Conservation (phyloP, 2,329 filamentous ascomycete species). For the Cladosporium sp. region DNA sequence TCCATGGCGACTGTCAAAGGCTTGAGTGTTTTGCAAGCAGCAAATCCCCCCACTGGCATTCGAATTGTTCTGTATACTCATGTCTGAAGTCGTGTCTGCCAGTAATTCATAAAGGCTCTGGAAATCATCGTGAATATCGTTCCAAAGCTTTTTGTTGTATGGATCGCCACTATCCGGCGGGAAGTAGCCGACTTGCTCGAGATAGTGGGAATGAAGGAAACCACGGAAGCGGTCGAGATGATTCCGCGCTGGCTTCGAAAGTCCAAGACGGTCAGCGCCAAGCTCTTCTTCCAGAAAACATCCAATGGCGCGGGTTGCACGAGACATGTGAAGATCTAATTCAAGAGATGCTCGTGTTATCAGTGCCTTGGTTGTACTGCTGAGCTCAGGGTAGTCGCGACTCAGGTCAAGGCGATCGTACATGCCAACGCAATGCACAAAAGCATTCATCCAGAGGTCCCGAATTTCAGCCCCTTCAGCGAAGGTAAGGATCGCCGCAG, state of each 20-base stretch:
- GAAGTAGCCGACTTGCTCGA: constrained; percentile 65
- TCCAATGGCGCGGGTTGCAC: constrained; percentile 56
- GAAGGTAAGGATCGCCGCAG: constrained; percentile 63
- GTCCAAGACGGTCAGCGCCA: constrained; percentile 60
- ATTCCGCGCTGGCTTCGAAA: constrained; percentile 55
- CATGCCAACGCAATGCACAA: constrained; percentile 77
- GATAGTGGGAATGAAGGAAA: constrained; percentile 64
- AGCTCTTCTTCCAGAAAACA: constrained; percentile 69
- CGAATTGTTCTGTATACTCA: constrained; percentile 20
- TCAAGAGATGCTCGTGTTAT: constrained; percentile 60
- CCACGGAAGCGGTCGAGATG: constrained; percentile 71
- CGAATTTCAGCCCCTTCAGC: constrained; percentile 62
- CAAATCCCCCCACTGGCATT: constrained; percentile 63
- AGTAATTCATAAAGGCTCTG: constrained; percentile 66
- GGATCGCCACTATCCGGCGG: constrained; percentile 52
- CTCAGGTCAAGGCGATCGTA: constrained; percentile 54
- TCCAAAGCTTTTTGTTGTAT: constrained; percentile 57
- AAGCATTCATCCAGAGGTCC: constrained; percentile 68
- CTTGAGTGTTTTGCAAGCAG: constrained; percentile 62
- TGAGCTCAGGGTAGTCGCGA: constrained; percentile 58
- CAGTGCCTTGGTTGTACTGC: constrained; percentile 54
- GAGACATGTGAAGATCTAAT: constrained; percentile 59
- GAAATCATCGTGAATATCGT: constrained; percentile 65
- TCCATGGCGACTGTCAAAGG: constrained; percentile 60
- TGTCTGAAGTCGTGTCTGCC: constrained; percentile 55